phyloP scores from a whole-genome alignment of 805 yeast genomes.

The Ogataea ramenticola region DNA sequence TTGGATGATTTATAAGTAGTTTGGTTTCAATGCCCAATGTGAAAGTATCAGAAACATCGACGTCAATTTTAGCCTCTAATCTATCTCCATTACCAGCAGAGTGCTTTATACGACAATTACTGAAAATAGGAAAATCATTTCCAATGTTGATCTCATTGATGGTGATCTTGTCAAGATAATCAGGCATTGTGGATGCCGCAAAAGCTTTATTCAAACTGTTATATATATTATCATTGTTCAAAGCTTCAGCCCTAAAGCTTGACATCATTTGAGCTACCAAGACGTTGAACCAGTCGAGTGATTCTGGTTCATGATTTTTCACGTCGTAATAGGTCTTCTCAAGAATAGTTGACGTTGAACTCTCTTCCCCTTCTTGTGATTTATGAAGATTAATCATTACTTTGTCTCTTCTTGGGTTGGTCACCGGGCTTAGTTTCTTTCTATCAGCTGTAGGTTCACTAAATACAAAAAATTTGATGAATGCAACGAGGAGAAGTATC shows the following conservation, averaged over 20 bases:
- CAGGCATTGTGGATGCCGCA: constrained; percentile 59
- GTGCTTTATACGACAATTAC: constrained; percentile 69
- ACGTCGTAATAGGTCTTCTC: constrained; percentile 94
- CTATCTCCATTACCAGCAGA: constrained; percentile 34
- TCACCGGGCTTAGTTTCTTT: constrained; percentile 15
- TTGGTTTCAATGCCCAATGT: constrained; percentile 82
- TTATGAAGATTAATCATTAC: constrained; percentile 12
- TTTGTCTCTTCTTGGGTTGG: constrained; percentile 8
- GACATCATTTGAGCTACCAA: constrained; percentile 84
- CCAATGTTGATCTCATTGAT: constrained; percentile 90
- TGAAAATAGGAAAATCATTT: constrained; percentile 89
- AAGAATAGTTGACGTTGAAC: constrained; percentile 39
- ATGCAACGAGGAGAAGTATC: constrained; percentile 51
- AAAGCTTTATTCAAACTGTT: constrained; percentile 68
- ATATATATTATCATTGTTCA: constrained; percentile 75
- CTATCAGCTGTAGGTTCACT: constrained; percentile 48
- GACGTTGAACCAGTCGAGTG: constrained; percentile 96
- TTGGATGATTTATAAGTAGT: constrained; percentile 72
- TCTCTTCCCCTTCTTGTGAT: constrained; percentile 9
- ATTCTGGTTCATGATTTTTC: constrained; percentile 77
- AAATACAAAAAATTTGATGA: constrained; percentile 70
- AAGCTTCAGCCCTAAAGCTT: constrained; percentile 85
- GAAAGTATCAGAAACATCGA: constrained; percentile 79
- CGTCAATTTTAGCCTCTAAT: constrained; percentile 83
- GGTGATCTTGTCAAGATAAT: constrained; percentile 67